These are phyloP conservation scores for Fusarium beomiforme DNA, from an alignment of 2,329 filamentous ascomycete species.

Conservation along the genomic window DNA sequence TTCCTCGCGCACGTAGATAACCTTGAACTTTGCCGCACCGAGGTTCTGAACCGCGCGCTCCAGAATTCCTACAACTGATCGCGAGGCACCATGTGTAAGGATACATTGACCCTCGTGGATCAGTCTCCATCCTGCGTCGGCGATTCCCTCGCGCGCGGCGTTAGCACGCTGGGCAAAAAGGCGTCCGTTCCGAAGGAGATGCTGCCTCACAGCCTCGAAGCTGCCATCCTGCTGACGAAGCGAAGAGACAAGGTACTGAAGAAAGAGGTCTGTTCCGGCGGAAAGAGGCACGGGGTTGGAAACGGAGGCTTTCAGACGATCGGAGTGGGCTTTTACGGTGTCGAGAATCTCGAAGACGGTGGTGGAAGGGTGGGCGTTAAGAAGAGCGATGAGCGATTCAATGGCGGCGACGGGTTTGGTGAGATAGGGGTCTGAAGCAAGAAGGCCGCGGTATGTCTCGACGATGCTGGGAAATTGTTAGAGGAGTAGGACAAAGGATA, in stretches of 20 bases:
- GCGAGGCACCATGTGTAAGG: conserved; percentile 88
- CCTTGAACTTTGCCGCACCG: conserved; percentile 75
- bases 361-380: conserved; percentile 80
- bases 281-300: conserved; percentile 91
- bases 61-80: conserved; percentile 83
- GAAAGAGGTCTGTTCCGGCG: conserved; percentile 94
- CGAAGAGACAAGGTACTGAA: conserved; percentile 87
- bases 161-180: conserved; percentile 90
- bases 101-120: conserved; percentile 82
- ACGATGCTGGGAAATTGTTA: conserved; percentile 58
- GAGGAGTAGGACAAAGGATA: neutral
- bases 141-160: conserved; percentile 84
- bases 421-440: conserved; percentile 77
- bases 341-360: conserved; percentile 96
- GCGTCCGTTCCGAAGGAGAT: conserved; percentile 85
- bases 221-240: conserved; percentile 64
- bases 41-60: conserved; percentile 70
- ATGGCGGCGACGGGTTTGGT: conserved; percentile 97
- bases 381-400: conserved; percentile 87
- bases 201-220: conserved; percentile 84
- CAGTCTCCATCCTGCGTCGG: conserved; percentile 79
- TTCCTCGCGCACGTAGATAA: conserved; percentile 79
- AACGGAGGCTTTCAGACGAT: conserved; percentile 79
- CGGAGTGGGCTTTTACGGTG: conserved; percentile 80
- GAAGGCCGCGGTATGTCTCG: conserved; percentile 63